Evolutionary conservation across 768 basidiomycete genomes (phyloP).

Genomic region (Cystoderma amianthinum): DNA sequence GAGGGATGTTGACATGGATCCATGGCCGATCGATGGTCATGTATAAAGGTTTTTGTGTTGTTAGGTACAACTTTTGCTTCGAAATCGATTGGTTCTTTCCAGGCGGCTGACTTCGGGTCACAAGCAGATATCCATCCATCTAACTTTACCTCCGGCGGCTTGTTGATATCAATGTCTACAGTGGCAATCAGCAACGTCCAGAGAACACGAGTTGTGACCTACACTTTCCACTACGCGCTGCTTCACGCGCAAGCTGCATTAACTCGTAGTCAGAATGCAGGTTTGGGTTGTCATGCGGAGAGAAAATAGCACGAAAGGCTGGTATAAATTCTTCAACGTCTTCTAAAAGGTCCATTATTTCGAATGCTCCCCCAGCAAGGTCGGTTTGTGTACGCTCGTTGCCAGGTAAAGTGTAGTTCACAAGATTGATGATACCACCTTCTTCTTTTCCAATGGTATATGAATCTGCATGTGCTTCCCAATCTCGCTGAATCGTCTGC

Average conservation of each 20-base stretch:
- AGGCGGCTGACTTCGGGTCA: constrained; percentile 23
- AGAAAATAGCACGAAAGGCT: constrained; percentile 43
- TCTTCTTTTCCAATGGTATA: constrained; percentile 31
- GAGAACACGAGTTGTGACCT: constrained; percentile 7
- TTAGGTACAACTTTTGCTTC: constrained; percentile 12
- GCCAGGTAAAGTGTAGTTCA: constrained; percentile 20
- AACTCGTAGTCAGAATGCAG: constrained; percentile 28
- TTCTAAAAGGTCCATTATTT: constrained; percentile 30
- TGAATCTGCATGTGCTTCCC: constrained; percentile 29
- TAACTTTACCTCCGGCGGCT: constrained; percentile 19
- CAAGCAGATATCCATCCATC: constrained; percentile 35
- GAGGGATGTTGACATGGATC: constrained; percentile 38
- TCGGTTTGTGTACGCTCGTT: constrained; percentile 11
- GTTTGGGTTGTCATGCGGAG: constrained; percentile 42
- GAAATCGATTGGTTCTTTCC: constrained; percentile 17
- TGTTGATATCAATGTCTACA: constrained; percentile 23
- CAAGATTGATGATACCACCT: constrained; percentile 16
- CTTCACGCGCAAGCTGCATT: constrained; percentile 23
- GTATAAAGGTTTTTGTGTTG: constrained; percentile 33
- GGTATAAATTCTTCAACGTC: constrained; percentile 34
- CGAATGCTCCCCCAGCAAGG: constrained; percentile 20
- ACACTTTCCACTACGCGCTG: constrained; percentile 30
- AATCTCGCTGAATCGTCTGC: constrained; percentile 23
- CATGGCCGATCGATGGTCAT: constrained; percentile 35
- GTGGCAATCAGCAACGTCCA: neutral